Evolutionary conservation across 305 asterid genomes (phyloP).

Genomic region (Fraxinus ornus): DNA sequence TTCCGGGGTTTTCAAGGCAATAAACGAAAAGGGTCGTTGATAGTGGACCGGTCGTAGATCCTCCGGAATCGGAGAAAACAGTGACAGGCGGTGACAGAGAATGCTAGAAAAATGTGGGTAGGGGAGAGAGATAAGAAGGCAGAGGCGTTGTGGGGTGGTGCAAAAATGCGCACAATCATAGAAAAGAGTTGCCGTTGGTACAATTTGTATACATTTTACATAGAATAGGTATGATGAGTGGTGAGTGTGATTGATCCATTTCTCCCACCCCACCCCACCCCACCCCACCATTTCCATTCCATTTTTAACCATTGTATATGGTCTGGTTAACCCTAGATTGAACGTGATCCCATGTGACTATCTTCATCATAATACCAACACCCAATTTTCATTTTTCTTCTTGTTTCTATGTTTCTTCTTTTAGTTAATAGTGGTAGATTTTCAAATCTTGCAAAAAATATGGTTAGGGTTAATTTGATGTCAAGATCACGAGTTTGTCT

Average conservation of each 20-base stretch:
- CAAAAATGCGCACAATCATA: constrained; percentile 28
- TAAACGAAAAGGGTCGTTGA: not conserved
- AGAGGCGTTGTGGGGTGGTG: constrained; percentile 35
- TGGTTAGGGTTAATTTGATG: not conserved
- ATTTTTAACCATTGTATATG: not conserved
- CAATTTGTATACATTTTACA: not conserved
- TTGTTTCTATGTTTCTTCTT: no score
- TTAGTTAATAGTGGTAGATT: not conserved
- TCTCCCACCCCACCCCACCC: not conserved
- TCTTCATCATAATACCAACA: not conserved
- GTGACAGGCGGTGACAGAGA: constrained; percentile 26
- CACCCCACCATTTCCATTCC: not conserved
- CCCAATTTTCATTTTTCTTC: not conserved
- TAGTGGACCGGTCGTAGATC: constrained; percentile 23
- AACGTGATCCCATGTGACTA: not conserved
- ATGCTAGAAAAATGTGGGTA: not conserved
- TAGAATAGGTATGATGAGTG: not conserved
- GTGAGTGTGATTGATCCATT: constrained; percentile 2
- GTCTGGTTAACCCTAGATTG: not conserved
- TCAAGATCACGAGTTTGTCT: not conserved
- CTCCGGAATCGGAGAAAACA: constrained; percentile 15
- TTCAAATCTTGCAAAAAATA: not conserved
- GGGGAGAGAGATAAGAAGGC: constrained; percentile 9
- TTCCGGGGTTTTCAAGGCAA: not conserved
- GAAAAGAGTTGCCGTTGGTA: constrained; percentile 23